Conservation (phyloP, 345 rosid genomes). For the Gossypium mustelinum region DNA sequence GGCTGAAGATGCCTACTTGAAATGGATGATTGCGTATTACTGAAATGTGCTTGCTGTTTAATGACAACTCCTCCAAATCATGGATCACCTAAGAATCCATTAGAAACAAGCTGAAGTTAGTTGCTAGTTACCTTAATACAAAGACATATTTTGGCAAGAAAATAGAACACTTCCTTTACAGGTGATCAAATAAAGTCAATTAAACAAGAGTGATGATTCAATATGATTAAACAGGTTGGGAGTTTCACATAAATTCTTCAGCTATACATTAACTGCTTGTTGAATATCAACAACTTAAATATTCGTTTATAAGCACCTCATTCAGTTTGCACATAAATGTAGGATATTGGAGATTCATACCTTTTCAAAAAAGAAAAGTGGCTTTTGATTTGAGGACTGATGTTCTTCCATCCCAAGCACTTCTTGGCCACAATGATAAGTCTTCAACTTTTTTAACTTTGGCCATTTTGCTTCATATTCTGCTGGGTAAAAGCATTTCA, state of each 20-base stretch:
- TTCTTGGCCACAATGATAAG: background rate
- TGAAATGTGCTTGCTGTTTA: background rate
- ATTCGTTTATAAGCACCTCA: background rate
- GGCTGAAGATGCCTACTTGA: background rate
- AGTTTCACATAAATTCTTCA: no score
- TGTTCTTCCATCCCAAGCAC: background rate
- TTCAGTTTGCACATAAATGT: background rate
- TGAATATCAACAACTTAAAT: background rate
- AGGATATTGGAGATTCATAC: background rate
- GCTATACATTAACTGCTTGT: background rate
- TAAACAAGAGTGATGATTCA: no score
- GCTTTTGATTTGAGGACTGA: background rate
- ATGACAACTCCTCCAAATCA: constrained; percentile 13
- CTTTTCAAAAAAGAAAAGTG: background rate
- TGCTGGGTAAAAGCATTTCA: constrained; percentile 15
- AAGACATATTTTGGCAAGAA: background rate
- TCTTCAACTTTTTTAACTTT: constrained; percentile 1
- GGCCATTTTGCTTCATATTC: constrained; percentile 17
- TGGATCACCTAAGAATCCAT: constrained; percentile 10
- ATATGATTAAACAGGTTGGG: no score
- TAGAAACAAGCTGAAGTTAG: background rate
- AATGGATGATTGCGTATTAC: background rate
- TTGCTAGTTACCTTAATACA: background rate
- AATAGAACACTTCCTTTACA: background rate
- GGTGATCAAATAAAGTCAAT: background rate